phyloP scores from a whole-genome alignment of 2,329 filamentous ascomycete genomes.

The Aspergillus ibericus region DNA sequence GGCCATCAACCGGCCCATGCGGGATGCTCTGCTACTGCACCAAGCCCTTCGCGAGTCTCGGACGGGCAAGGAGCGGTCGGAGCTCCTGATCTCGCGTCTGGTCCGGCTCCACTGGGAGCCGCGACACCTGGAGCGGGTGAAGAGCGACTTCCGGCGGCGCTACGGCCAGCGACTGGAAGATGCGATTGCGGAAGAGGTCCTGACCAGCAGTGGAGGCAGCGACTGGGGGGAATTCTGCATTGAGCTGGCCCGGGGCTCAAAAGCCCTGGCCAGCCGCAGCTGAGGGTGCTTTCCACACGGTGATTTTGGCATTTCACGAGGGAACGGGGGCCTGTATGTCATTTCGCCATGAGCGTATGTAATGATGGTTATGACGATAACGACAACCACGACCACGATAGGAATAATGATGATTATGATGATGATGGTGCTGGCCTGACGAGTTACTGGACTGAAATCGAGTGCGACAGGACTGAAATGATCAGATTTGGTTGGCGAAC shows the following conservation, averaged over 20 bases:
- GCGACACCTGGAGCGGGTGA: constrained; percentile 74
- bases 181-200: constrained; percentile 74
- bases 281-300: neutral
- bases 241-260: constrained; percentile 53
- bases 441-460: too few species aligned
- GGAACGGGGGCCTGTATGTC: neutral
- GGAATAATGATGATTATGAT: neutral
- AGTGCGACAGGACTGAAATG: too few species aligned
- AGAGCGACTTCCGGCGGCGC: constrained; percentile 74
- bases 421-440: neutral
- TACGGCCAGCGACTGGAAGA: constrained; percentile 74
- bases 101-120: constrained; percentile 93
- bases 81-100: constrained; percentile 82
- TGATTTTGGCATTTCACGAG: neutral
- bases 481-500: too few species aligned
- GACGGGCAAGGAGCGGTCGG: constrained; percentile 72
- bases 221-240: constrained; percentile 77
- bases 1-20: constrained; percentile 90
- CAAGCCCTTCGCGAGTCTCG: constrained; percentile 79
- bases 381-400: neutral
- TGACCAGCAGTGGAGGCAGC: constrained; percentile 47
- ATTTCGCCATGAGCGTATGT: neutral
- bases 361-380: neutral
- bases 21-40: constrained; percentile 85
- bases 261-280: constrained; percentile 13